A percentile compares a stretch with the other conserved stretches of the same genome.
Conservation (phyloP, 2,329 filamentous ascomycete genomes). For the Neofusicoccum kwambonambiense region DNA sequence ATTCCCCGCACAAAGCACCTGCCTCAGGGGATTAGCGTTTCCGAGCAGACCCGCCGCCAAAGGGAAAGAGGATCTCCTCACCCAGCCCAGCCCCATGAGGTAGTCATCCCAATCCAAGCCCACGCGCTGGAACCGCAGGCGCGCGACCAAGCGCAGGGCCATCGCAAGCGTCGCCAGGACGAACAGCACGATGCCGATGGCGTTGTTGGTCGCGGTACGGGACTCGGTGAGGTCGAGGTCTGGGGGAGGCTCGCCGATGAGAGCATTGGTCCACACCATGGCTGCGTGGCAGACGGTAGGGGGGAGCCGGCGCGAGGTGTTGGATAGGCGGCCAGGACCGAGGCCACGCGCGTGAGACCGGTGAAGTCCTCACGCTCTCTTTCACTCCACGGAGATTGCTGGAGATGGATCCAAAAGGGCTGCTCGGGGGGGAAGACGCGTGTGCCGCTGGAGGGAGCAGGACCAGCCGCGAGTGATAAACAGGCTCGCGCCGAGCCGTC, state of each 20-base stretch:
- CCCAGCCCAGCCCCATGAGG: conserved; percentile 27
- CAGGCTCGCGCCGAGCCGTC: too few species aligned
- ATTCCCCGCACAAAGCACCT: conserved; percentile 23
- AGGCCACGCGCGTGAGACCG: background rate
- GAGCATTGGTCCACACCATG: background rate
- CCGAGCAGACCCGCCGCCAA: background rate
- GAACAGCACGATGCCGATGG: conserved; percentile 26
- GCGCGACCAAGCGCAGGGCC: conserved; percentile 23
- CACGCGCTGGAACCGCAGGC: conserved; percentile 24
- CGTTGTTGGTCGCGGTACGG: conserved; percentile 25
- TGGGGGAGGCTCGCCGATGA: conserved; percentile 23
- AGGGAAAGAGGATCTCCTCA: background rate
- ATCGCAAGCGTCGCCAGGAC: conserved; percentile 25
- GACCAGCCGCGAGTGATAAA: too few species aligned
- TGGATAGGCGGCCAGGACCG: background rate
- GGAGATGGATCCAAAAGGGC: too few species aligned
- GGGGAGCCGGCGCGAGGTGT: background rate
- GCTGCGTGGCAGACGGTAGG: background rate
- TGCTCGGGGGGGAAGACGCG: too few species aligned
- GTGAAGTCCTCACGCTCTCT: background rate
- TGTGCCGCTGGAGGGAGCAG: too few species aligned
- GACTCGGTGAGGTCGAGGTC: conserved; percentile 25
- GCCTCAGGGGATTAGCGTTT: background rate
- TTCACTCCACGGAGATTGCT: too few species aligned
- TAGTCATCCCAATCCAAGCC: conserved; percentile 25